Percentiles rank a stretch among this genome's conserved stretches.
phyloP scores from a whole-genome alignment of 164 flowering plant species.

The Amborella trichopoda region DNA sequence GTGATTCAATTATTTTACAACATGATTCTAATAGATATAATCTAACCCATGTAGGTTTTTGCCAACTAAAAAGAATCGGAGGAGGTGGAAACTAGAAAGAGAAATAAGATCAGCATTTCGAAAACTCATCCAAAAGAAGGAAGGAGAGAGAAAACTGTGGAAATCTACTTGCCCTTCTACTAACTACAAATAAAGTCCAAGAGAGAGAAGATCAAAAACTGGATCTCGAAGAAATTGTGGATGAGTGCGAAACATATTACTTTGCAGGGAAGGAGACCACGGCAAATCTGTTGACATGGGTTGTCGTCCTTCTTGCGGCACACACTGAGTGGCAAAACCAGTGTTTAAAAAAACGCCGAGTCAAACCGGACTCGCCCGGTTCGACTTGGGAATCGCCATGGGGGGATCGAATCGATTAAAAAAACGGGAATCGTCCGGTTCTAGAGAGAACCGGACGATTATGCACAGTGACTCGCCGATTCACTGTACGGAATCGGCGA shows the following conservation, averaged over 20 bases:
- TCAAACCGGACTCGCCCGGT: too few species aligned
- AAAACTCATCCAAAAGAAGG: slow-evolving; percentile 19
- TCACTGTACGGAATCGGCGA: too few species aligned
- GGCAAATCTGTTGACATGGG: slow-evolving; percentile 16
- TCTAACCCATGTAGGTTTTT: too few species aligned
- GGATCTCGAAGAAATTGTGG: slow-evolving; percentile 13
- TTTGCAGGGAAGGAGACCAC: slow-evolving; percentile 21
- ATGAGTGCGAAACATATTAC: slow-evolving; percentile 21
- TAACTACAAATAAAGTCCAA: slow-evolving; percentile 5
- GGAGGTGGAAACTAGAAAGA: slow-evolving; percentile 45
- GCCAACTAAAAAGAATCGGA: slow-evolving; percentile 49
- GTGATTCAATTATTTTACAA: too few species aligned
- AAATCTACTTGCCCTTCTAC: slow-evolving; percentile 27
- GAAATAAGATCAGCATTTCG: slow-evolving; percentile 30
- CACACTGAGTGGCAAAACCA: slow-evolving; percentile 24
- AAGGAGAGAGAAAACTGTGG: slow-evolving; percentile 13
- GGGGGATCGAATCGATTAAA: too few species aligned
- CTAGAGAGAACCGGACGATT: too few species aligned
- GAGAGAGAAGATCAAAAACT: slow-evolving; percentile 6
- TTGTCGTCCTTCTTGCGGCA: slow-evolving; percentile 7
- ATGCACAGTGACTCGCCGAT: too few species aligned
- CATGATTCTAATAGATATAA: too few species aligned
- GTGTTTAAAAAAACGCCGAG: too few species aligned
- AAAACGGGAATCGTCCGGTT: too few species aligned
- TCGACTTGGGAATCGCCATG: too few species aligned